Conservation (phyloP, 2,329 filamentous ascomycete species). For the Malbranchea cinnamomea region DNA sequence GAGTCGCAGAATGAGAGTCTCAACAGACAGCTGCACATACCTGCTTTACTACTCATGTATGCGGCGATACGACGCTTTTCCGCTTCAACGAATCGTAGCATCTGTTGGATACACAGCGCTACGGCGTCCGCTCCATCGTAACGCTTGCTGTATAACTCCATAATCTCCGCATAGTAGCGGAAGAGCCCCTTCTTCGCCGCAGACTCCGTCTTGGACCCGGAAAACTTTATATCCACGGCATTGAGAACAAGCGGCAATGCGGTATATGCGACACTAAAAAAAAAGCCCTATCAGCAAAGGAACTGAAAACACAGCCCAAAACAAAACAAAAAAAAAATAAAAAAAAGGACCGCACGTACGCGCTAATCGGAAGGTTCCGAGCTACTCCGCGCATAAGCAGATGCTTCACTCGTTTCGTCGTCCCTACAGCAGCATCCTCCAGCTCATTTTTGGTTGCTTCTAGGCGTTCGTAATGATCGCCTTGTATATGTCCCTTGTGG, state of each 20-base stretch:
- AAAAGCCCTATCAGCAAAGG: not conserved
- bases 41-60: not conserved
- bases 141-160: conserved; percentile 33
- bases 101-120: conserved; percentile 7
- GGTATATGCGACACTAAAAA: conserved; percentile 19
- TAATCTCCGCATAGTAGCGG: conserved; percentile 32
- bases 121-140: conserved; percentile 35
- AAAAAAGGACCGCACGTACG: conserved; percentile 21
- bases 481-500: conserved; percentile 20
- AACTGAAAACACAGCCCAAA: not conserved
- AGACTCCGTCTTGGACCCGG: conserved; percentile 20
- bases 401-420: conserved; percentile 34
- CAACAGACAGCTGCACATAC: no score
- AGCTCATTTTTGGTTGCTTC: conserved; percentile 22
- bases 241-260: conserved; percentile 24
- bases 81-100: conserved; percentile 6
- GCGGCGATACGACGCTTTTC: not conserved
- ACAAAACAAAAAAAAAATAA: not conserved
- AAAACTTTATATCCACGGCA: conserved; percentile 26
- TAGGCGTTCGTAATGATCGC: conserved; percentile 26
- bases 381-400: conserved; percentile 32
- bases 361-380: conserved; percentile 34
- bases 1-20: no score
- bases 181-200: conserved; percentile 31
- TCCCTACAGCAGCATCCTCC: conserved; percentile 29